Evolutionary conservation across 2,329 filamentous ascomycete species (phyloP), one percentile per base, ranked within the genome.

Genomic region (Colletotrichum acutatum): DNA sequence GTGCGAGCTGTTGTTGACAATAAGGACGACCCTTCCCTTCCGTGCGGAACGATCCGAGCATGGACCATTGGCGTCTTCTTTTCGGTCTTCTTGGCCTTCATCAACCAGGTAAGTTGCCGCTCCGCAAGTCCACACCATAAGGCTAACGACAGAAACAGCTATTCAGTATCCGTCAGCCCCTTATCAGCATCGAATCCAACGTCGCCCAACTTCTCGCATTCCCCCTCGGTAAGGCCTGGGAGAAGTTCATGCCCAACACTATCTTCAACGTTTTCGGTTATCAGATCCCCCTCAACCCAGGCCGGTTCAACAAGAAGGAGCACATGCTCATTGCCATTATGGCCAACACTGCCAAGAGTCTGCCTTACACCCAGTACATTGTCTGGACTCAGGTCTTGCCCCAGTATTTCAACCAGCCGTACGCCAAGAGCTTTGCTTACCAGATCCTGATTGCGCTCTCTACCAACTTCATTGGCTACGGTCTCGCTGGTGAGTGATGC

Each of bases 291-390:
- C 82, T 90, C 16, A 90, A 90, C 76, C 88, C 89, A 0, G 88
- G 88, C 0, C 86, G 85, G 2, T 91, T 91, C 77, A 87, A 86
- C 66, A 86, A 86, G 76, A 91, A 91, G 80, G 89, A 91, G 78
- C 89, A 91, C 77, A 85, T 89, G 83, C 79, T 90, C 62, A 87
- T 90, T 72, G 85, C 86, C 34, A 88, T 90, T 78, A 90, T 90
- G 87, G 89, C 91, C 67, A 92, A 92, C 78, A 74, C 71, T 14
- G 85, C 86, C 14, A 84, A 82, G 76, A 82, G 82, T 28, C 77
- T 82, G 16, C 86, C 87, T 0, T 88, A 88, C 75, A 87, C 86
- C 0, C 68, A 85, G 77, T 84, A 85, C 73, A 85, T 88, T 60
- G 82, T 87, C 59, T 88, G 85, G 85, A 84, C 83, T 2, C 87